Evolutionary conservation across 1,284 basidiomycete genomes (phyloP), one percentile per base, ranked within the genome.

Genomic region (Pulchroboletus neoregius): DNA sequence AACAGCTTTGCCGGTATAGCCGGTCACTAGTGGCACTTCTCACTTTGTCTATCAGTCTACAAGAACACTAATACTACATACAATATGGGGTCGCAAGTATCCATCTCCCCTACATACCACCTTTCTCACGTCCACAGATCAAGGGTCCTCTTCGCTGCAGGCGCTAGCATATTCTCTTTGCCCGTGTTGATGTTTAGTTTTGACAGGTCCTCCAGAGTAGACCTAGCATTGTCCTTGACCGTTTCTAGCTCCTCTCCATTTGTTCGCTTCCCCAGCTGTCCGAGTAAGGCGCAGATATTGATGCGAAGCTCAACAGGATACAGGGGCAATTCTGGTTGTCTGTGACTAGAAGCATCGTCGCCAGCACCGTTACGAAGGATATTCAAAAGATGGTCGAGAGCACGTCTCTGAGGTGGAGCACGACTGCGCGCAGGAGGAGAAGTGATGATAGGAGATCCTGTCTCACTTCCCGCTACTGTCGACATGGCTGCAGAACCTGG

Each of bases 251-350:
- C 74, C 15, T 73, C 71, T 7, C 70, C 71, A 13, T 76, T 65
- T 3, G 70, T 66, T 52, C 79, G 72, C 52, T 75, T 76, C 40
- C 74, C 75, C 18, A 88, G 58, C 55, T 87, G 82, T 38, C 76
- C 72, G 23, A 90, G 67, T 51, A 91, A 71, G 5, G 80, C 77
- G 58, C 87, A 89, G 18, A 80, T 75, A 57, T 91, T 91, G 20
- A 78, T 71, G 40, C 86, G 78, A 43, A 91, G 74, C 67, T 90
- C 87, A 15, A 77, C 67, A 15, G 82, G 82, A 57, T 79, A 80
- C 48, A 55, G 54, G 20, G 57, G 35, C 1, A 39, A 43, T 28
- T 61, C 78, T 71, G 40, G 62, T 69, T 11, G 75, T 74, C 54
- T 57, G 22, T 45, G 48, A 31, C 47, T 53, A 20, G 51, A 35